Evolutionary conservation across 768 basidiomycete species (phyloP).

Genomic region (Termitomyces sp.): DNA sequence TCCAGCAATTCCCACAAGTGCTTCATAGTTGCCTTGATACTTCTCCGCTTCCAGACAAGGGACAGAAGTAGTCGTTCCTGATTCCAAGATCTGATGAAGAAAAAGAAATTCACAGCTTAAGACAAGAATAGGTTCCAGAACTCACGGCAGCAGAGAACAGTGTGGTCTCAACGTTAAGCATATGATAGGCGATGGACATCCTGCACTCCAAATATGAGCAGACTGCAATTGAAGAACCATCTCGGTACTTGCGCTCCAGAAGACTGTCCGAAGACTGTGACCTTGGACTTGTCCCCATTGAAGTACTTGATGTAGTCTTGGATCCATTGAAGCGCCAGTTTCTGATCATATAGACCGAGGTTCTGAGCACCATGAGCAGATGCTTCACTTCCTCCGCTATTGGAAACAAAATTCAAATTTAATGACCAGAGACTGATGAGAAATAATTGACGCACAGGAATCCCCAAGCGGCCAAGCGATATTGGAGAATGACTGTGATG

Average conservation of each 20-base stretch:
- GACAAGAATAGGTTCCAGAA: background rate
- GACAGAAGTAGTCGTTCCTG: conserved; percentile 27
- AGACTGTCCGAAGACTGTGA: conserved; percentile 51
- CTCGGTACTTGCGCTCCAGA: conserved; percentile 41
- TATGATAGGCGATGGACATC: conserved; percentile 29
- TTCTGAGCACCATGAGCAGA: conserved; percentile 32
- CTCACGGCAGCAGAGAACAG: conserved; percentile 29
- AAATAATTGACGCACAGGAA: conserved; percentile 11
- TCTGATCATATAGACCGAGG: conserved; percentile 41
- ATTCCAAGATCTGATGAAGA: conserved; percentile 33
- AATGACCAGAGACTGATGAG: background rate
- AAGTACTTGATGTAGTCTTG: conserved; percentile 54
- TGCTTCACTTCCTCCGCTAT: conserved; percentile 23
- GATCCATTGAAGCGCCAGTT: conserved; percentile 46
- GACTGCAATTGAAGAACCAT: conserved; percentile 12
- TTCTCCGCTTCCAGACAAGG: conserved; percentile 24
- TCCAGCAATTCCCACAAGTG: conserved; percentile 29
- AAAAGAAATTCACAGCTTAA: background rate
- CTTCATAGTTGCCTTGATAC: conserved; percentile 29
- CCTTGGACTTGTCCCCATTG: conserved; percentile 33
- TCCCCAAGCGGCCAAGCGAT: conserved; percentile 16
- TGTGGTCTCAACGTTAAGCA: conserved; percentile 23
- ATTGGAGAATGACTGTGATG: conserved; percentile 15
- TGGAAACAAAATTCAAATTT: background rate
- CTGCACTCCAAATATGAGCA: background rate